Conservation (phyloP, 345 rosid genomes). For the Salix viminalis region DNA sequence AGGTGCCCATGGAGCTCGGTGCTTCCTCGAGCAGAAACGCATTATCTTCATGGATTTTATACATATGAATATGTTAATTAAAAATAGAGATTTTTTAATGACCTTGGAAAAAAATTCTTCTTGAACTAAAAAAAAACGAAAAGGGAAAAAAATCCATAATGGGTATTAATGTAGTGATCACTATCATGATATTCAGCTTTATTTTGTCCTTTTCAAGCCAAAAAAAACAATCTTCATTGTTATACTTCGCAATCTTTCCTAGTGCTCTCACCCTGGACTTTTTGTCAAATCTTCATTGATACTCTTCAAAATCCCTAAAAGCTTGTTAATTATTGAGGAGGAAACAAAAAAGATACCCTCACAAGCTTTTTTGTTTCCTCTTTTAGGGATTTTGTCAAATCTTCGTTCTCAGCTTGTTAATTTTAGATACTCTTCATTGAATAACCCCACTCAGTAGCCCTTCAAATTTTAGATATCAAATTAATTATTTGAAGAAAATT, state of each 20-base stretch:
- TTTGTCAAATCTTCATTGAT: slow-evolving; percentile 31
- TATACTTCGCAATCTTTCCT: slow-evolving; percentile 16
- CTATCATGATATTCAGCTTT: slow-evolving; percentile 29
- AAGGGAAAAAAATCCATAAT: neutral
- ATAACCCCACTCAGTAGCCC: neutral
- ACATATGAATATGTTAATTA: too few relatives aligned
- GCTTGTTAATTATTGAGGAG: neutral
- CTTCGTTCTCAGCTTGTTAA: too few relatives aligned
- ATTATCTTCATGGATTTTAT: too few relatives aligned
- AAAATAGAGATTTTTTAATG: neutral
- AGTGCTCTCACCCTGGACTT: neutral
- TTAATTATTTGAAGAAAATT: neutral
- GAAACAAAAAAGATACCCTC: too few relatives aligned
- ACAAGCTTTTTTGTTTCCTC: neutral
- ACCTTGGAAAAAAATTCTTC: neutral
- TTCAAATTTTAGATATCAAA: neutral
- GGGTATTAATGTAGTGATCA: slow-evolving; percentile 12
- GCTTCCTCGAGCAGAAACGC: too few relatives aligned
- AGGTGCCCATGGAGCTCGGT: too few relatives aligned
- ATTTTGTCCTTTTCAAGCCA: slow-evolving; percentile 13
- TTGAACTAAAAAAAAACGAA: neutral
- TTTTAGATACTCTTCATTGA: too few relatives aligned
- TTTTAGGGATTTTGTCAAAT: neutral
- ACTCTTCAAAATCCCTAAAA: slow-evolving; percentile 24
- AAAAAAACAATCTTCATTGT: slow-evolving; percentile 30